These are phyloP conservation scores for Groenewaldozyma tartarivorans DNA, from an alignment of 805 yeast species.

Conservation along the genomic window DNA sequence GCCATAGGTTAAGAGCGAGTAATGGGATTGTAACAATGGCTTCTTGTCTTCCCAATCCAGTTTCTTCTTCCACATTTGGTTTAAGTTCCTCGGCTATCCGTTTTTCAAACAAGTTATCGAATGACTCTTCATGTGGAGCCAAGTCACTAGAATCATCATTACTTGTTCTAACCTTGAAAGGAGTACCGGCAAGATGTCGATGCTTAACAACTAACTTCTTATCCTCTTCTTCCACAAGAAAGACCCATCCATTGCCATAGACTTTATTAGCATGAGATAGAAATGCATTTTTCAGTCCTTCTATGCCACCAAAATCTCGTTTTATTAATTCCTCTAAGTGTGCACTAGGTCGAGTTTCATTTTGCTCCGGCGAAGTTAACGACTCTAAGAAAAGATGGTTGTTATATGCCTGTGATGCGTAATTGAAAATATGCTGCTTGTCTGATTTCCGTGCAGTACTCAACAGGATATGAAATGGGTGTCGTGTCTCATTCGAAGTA, in stretches of 20 bases:
- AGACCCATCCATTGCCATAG: conserved; percentile 84
- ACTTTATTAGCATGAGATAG: conserved; percentile 59
- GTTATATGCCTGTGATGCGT: conserved; percentile 85
- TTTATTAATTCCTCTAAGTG: conserved; percentile 34
- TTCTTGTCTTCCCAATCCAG: conserved; percentile 34
- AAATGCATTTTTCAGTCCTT: conserved; percentile 64
- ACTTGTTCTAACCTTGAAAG: conserved; percentile 60
- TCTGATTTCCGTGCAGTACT: conserved; percentile 59
- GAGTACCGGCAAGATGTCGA: conserved; percentile 86
- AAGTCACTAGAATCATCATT: conserved; percentile 63
- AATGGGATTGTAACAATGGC: conserved; percentile 47
- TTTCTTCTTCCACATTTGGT: conserved; percentile 41
- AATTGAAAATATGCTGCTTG: conserved; percentile 66
- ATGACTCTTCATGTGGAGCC: conserved; percentile 1
- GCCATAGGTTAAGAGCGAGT: conserved; percentile 78
- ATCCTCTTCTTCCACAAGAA: conserved; percentile 60
- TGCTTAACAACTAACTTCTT: conserved; percentile 55
- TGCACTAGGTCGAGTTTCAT: conserved; percentile 24
- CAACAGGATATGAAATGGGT: conserved; percentile 56
- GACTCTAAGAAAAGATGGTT: conserved; percentile 83
- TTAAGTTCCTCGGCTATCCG: conserved; percentile 19
- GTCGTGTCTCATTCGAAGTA: conserved; percentile 66
- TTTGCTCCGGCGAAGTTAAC: conserved; percentile 25
- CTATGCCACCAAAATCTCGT: conserved; percentile 63
- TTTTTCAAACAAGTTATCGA: background rate